A percentile compares a stretch with the other conserved stretches of the same genome.
Conservation (phyloP, 169 alveolate species). For the Plasmodium berghei region DNA sequence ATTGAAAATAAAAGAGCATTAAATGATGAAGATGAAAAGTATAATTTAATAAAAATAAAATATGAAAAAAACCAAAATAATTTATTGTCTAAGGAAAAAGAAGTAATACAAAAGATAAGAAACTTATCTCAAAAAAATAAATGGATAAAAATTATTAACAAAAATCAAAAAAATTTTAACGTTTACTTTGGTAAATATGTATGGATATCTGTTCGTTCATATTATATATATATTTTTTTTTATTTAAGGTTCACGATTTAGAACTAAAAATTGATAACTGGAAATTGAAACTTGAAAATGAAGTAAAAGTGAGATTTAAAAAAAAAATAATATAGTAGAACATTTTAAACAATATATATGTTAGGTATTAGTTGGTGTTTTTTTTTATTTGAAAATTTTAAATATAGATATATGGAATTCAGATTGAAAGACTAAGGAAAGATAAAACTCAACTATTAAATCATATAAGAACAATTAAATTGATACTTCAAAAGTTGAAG, state of each 20-base stretch:
- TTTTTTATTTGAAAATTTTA: not conserved
- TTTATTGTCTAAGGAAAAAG: constrained; percentile 36
- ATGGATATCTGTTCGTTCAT: not conserved
- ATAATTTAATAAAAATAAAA: constrained; percentile 18
- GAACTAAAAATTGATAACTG: constrained; percentile 56
- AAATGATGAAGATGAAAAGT: constrained; percentile 20
- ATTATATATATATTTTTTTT: too few species aligned
- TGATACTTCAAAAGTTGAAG: constrained; percentile 60
- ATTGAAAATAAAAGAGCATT: constrained; percentile 22
- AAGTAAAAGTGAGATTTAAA: constrained; percentile 1
- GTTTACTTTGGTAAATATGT: not conserved
- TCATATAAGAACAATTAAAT: constrained; percentile 46
- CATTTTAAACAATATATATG: not conserved
- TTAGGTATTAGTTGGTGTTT: not conserved
- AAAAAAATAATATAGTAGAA: constrained; percentile 7
- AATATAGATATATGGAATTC: constrained; percentile 48
- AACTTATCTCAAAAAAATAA: not conserved
- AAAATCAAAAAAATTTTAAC: not conserved
- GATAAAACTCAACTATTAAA: constrained; percentile 59
- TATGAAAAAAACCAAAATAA: constrained; percentile 21
- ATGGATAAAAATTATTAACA: not conserved
- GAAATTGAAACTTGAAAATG: constrained; percentile 65
- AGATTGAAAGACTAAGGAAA: constrained; percentile 35
- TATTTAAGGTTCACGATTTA: constrained; percentile 30
- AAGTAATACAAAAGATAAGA: constrained; percentile 7